phyloP scores from a whole-genome alignment of 306 rosid species.

The Acacia melanoxylon region DNA sequence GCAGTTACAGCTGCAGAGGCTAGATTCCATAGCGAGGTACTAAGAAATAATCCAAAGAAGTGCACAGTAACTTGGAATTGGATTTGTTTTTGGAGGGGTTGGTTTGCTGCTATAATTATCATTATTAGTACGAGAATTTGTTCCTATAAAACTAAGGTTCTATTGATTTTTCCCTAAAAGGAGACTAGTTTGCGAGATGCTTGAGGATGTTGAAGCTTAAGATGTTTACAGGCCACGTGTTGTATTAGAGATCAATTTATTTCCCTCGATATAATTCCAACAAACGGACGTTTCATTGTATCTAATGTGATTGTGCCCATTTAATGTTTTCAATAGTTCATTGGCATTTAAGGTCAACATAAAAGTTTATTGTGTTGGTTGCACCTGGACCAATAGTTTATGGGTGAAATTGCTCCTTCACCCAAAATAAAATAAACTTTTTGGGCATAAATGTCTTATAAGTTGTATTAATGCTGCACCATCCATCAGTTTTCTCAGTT shows the following conservation, averaged over 20 bases:
- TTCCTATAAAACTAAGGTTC: not conserved
- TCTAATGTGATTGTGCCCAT: too few species aligned
- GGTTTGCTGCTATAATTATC: not conserved
- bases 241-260: too few species aligned
- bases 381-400: too few species aligned
- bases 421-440: not conserved
- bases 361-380: too few species aligned
- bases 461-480: not conserved
- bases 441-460: not conserved
- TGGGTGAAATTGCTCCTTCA: too few species aligned
- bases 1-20: slow-evolving; percentile 67
- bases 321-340: too few species aligned
- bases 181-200: not conserved
- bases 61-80: slow-evolving; percentile 10
- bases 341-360: too few species aligned
- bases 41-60: slow-evolving; percentile 45
- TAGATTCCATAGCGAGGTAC: slow-evolving; percentile 49
- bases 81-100: not conserved
- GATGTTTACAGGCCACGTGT: not conserved
- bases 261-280: too few species aligned
- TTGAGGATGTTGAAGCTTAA: not conserved
- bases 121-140: not conserved
- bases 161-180: not conserved
- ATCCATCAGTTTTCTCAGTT: not conserved
- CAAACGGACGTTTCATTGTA: too few species aligned